A percentile compares a stretch with the other conserved stretches of the same genome.
These are phyloP conservation scores for Ceratocystis lukuohia DNA, from an alignment of 2,329 filamentous ascomycete genomes.

Conservation along the genomic window DNA sequence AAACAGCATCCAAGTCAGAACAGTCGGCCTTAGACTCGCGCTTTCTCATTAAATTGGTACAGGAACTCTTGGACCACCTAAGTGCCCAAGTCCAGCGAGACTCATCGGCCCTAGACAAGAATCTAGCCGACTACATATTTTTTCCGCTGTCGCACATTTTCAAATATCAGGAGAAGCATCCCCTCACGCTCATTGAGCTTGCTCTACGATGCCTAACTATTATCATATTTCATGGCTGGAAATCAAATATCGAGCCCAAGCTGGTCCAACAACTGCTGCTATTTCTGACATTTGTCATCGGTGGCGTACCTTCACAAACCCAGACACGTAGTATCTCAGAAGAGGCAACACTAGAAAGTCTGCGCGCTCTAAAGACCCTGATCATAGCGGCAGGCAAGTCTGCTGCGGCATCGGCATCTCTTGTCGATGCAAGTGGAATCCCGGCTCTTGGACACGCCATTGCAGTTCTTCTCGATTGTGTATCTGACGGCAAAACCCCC, in stretches of 20 bases:
- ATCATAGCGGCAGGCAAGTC: slow-evolving; percentile 45
- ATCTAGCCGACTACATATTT: slow-evolving; percentile 86
- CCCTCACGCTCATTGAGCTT: slow-evolving; percentile 59
- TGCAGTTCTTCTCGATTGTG: slow-evolving; percentile 62
- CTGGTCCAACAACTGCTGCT: slow-evolving; percentile 76
- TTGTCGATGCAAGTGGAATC: slow-evolving; percentile 46
- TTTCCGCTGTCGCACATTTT: slow-evolving; percentile 84
- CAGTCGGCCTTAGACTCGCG: slow-evolving; percentile 31
- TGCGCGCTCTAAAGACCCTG: slow-evolving; percentile 54
- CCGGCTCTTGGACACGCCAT: slow-evolving; percentile 73
- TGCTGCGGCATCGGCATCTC: slow-evolving; percentile 34
- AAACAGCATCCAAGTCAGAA: slow-evolving; percentile 38
- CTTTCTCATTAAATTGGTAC: slow-evolving; percentile 34
- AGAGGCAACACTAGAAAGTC: slow-evolving; percentile 60
- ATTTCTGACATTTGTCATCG: slow-evolving; percentile 67
- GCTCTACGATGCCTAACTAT: slow-evolving; percentile 61
- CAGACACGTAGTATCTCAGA: slow-evolving; percentile 42
- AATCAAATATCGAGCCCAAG: slow-evolving; percentile 51
- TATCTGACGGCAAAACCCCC: slow-evolving; percentile 49
- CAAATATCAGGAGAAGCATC: slow-evolving; percentile 57
- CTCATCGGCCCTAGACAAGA: slow-evolving; percentile 51
- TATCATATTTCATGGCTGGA: slow-evolving; percentile 70
- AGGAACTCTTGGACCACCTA: slow-evolving; percentile 35
- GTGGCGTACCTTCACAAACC: slow-evolving; percentile 50
- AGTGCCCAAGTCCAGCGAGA: slow-evolving; percentile 33